Base-by-base conservation (phyloP, 106 monocot species). In the Dendrobium chrysotoxum region DNA sequence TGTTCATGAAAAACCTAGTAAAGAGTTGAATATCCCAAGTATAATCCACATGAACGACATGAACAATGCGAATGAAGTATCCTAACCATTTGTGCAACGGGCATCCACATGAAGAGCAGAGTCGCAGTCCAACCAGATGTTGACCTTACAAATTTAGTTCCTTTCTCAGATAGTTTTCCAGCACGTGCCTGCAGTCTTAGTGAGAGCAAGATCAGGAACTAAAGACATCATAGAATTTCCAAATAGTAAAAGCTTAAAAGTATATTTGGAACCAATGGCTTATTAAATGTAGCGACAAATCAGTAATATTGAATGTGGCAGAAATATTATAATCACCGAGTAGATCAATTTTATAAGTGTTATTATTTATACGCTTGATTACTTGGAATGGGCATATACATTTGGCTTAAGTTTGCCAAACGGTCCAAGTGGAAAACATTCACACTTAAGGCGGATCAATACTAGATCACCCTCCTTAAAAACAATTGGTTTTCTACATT, bases 21-120 rank as follows among this genome's bases (percentile, higher is more conserved):
- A 78, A 15, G 28, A 80, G 16, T 17, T 42, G 30, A 54, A 41
- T 38, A 21, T 44, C 17, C 41, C 53, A 81, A 38, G n/a, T 35
- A 72, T 45, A 78, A 40, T 72, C 12, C 8, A 35, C 35, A 35
- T 79, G 46, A 39, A n/a, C 12, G 26, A 28, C 17, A 74, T 41
- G 28, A 70, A 17, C 39, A 40, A 74, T 76, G 4, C 3, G 21
- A 80, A 67, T 16, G 54, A 78, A 50, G 0, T 10, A 64, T 86
- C 0, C 41, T 40, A 42, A 92, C 93, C 93, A 96, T 96, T 61
- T 96, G 93, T 25, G 93, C 82, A 80, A 96, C 76, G 11, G 93
- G 92, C 96, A 96, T 96, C 96, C 96, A 96, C 96, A 96, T 96
- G 79, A 96, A 96, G 50, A 96, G 87, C 11, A 96, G 82, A 46